phyloP scores from a whole-genome alignment of 1,284 basidiomycete species.

The Cystobasidiaceae sp. region DNA sequence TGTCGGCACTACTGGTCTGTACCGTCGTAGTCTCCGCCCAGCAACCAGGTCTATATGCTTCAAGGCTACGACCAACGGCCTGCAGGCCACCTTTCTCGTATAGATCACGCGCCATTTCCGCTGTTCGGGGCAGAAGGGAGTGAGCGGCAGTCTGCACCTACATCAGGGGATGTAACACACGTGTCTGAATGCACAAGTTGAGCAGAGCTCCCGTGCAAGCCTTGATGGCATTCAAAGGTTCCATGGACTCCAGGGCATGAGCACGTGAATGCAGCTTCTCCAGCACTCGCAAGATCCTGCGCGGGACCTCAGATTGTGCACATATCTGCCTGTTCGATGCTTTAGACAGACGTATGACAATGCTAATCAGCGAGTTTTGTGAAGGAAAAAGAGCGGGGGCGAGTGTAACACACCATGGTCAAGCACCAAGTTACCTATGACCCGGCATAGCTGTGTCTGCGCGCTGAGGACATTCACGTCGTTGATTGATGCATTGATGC shows the following conservation, averaged over 20 bases:
- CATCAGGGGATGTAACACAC: background rate
- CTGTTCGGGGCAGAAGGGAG: background rate
- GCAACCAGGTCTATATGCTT: background rate
- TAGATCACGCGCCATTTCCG: background rate
- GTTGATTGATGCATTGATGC: background rate
- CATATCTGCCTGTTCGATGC: conserved; percentile 20
- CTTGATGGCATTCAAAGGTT: conserved; percentile 10
- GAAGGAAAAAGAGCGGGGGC: background rate
- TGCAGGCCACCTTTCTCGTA: background rate
- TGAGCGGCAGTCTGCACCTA: background rate
- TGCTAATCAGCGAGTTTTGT: background rate
- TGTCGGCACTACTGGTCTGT: background rate
- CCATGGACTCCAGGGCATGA: background rate
- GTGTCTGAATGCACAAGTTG: conserved; percentile 26
- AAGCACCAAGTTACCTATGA: conserved; percentile 20
- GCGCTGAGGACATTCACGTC: background rate
- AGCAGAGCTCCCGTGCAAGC: conserved; percentile 24
- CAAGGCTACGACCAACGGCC: background rate
- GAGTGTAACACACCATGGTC: conserved; percentile 17
- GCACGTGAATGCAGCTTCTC: background rate
- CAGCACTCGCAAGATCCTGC: conserved; percentile 6
- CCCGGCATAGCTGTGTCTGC: conserved; percentile 26
- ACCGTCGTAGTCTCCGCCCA: background rate
- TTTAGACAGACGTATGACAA: background rate
- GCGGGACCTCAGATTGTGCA: background rate